These are phyloP conservation scores for Paramecium sonneborni DNA, from an alignment of 73 alveolate genomes.

Conservation along the genomic window DNA sequence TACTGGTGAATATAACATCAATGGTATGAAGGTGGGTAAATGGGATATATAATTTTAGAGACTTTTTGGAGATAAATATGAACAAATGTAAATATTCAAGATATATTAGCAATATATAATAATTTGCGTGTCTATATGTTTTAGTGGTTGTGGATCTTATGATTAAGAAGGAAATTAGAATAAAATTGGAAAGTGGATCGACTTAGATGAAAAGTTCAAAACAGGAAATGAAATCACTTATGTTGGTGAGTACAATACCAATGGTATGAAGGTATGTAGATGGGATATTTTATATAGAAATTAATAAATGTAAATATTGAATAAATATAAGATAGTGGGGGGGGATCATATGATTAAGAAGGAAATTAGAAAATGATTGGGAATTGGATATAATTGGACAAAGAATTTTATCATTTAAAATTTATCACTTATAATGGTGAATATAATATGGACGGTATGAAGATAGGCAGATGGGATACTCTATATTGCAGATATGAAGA, in stretches of 20 bases:
- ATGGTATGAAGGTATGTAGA: neutral
- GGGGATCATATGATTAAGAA: neutral
- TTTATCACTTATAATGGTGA: neutral
- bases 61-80: too few species aligned
- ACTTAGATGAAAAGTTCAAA: neutral
- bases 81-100: too few species aligned
- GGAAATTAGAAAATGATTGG: neutral
- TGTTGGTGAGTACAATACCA: neutral
- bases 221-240: too few species aligned
- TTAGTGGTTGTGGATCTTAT: neutral
- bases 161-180: neutral
- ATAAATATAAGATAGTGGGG: neutral
- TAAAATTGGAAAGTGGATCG: neutral
- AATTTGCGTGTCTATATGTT: too few species aligned
- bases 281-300: neutral
- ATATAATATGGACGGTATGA: neutral
- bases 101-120: too few species aligned
- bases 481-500: too few species aligned
- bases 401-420: neutral
- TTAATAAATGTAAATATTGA: neutral
- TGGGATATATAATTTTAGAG: neutral
- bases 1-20: neutral
- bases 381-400: neutral
- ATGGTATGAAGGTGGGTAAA: neutral
- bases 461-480: neutral